Base-by-base conservation (phyloP, 164 flowering plant genomes). In the Sedum album region DNA sequence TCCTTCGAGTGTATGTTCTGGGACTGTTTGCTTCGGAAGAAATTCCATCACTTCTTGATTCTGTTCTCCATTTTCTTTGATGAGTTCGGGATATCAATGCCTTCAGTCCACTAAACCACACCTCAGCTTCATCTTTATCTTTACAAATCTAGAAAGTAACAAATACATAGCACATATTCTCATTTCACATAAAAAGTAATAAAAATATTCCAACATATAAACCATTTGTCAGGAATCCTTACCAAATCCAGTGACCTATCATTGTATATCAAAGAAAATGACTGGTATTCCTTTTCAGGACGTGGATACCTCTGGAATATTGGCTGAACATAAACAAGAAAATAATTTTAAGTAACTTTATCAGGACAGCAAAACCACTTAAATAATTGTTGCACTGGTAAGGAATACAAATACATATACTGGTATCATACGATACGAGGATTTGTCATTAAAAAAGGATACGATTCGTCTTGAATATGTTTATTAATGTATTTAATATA, bases 61-160 rank as follows among this genome's bases (percentile, higher is more conserved):
- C 99, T 39, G 96, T 83, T 84, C 91, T 85, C 93, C 94, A 88
- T 74, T 82, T 91, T 31, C 91, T 77, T 28, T 88, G 85, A 82
- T 88, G 93, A 49, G 89, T 73, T 30, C 94, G 91, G 66, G 97
- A 85, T 74, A 91, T 87, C 73, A 94, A 82, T 72, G 99, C 92
- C 76, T 94, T 91, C 49, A 94, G 80, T 68, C 99, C 99, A 81
- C 89, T 90, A 83, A 94, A 86, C 99, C 99, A 94, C 60, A 86
- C 91, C 78, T 94, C 99, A 77, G 99, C 96, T 83, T 91, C 99
- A 82, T 94, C 97, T 85, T 94, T 94, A 76, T 94, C 99, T 80
- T 94, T 94, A 83, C 99, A 94, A 38, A 94, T 94, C 99, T 94
- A 75, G 11, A 25, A 62, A 30, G 20, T 62, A n/a, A n/a, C 26